Evolutionary conservation across 2,329 filamentous ascomycete species (phyloP).

Genomic region (Incumbomyces lentus): DNA sequence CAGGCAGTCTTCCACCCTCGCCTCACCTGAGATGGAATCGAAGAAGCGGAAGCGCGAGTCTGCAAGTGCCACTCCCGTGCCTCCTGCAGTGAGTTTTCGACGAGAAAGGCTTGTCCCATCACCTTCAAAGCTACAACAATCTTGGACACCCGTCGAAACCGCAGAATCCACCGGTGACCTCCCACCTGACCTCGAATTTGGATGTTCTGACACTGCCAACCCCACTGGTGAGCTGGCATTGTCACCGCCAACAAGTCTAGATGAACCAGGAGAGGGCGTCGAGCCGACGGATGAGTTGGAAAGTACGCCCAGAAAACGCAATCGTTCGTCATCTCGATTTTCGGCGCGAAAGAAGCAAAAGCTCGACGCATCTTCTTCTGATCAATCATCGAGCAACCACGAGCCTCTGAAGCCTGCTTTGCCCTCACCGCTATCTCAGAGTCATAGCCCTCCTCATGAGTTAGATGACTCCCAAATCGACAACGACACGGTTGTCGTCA

Average conservation of each 20-base stretch:
- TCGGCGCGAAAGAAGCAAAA: slow-evolving; percentile 9
- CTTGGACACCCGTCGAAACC: slow-evolving; percentile 18
- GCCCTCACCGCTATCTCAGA: slow-evolving; percentile 5
- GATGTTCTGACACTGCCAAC: not conserved
- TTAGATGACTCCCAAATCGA: not conserved
- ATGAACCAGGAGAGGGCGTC: not conserved
- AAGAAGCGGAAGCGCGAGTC: slow-evolving; percentile 16
- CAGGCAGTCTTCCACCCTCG: slow-evolving; percentile 11
- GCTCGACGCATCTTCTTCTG: slow-evolving; percentile 2
- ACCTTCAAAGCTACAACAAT: slow-evolving; percentile 22
- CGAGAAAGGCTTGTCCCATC: slow-evolving; percentile 13
- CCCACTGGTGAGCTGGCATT: slow-evolving; percentile 7
- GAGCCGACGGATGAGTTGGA: not conserved
- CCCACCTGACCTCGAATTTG: slow-evolving; percentile 1
- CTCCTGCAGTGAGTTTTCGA: slow-evolving; percentile 9
- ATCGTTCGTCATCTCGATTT: not conserved
- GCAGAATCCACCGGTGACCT: slow-evolving; percentile 11
- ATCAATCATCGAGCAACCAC: slow-evolving; percentile 9
- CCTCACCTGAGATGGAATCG: not conserved
- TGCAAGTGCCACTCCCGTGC: slow-evolving; percentile 7
- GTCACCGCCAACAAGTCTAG: slow-evolving; percentile 17
- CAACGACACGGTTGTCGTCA: slow-evolving; percentile 14
- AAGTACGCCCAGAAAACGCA: not conserved
- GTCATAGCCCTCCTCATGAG: slow-evolving; percentile 2
- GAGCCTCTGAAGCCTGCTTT: slow-evolving; percentile 2